phyloP scores from a whole-genome alignment of 305 asterid species.

The Fraxinus dipetala region DNA sequence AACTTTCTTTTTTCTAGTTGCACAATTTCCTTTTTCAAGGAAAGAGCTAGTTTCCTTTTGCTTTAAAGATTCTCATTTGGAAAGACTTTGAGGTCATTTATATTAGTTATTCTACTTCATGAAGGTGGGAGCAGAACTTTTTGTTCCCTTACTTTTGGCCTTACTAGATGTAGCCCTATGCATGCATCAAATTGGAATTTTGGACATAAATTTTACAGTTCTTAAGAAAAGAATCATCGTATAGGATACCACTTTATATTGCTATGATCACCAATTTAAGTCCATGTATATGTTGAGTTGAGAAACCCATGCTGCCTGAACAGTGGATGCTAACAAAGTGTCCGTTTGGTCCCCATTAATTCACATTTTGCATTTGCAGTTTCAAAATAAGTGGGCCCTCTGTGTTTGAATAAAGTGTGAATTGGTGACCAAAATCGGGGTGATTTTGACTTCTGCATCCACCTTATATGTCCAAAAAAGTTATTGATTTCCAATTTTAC shows the following conservation, averaged over 20 bases:
- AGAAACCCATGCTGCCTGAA: not conserved
- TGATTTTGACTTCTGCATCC: not conserved
- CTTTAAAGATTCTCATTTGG: not conserved
- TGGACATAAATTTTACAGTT: not conserved
- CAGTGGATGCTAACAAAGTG: not conserved
- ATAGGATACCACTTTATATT: not conserved
- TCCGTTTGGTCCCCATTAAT: not conserved
- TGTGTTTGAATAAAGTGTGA: not conserved
- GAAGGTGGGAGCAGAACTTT: not conserved
- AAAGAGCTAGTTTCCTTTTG: not conserved
- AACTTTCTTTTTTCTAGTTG: not conserved
- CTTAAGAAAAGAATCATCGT: not conserved
- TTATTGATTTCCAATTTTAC: not conserved
- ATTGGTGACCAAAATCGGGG: not conserved
- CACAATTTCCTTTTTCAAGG: not conserved
- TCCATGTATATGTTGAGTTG: not conserved
- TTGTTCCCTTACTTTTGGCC: not conserved
- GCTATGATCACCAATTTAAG: not conserved
- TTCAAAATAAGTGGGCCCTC: not conserved
- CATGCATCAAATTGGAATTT: not conserved
- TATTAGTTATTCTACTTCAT: not conserved
- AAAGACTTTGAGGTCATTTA: not conserved
- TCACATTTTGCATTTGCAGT: not conserved
- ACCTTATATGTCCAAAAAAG: not conserved
- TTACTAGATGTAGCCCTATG: not conserved